These are phyloP conservation scores for Ramalina peruviana DNA, from an alignment of 495 filamentous ascomycete species.

Conservation along the genomic window DNA sequence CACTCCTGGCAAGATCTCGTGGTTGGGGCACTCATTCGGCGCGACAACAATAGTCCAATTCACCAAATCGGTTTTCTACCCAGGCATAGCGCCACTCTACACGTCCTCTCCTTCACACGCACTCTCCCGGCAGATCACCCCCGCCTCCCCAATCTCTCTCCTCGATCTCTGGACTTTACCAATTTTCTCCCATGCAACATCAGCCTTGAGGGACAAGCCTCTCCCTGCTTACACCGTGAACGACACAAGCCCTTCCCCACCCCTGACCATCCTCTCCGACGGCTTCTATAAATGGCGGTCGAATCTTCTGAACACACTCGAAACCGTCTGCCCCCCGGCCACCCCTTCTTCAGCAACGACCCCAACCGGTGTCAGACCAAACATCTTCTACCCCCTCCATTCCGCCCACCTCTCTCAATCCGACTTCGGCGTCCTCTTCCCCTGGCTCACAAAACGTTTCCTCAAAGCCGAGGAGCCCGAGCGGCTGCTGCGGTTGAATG, in stretches of 20 bases:
- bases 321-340: slow-evolving; percentile 31
- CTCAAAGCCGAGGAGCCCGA: slow-evolving; percentile 48
- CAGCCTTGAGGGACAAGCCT: slow-evolving; percentile 45
- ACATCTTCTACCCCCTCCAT: slow-evolving; percentile 46
- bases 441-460: slow-evolving; percentile 43
- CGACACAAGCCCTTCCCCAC: slow-evolving; percentile 30
- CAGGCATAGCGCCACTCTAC: slow-evolving; percentile 31
- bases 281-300: slow-evolving; percentile 58
- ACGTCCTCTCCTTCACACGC: slow-evolving; percentile 31
- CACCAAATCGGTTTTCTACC: slow-evolving; percentile 56
- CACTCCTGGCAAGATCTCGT: slow-evolving; percentile 54
- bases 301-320: slow-evolving; percentile 46
- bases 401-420: slow-evolving; percentile 61
- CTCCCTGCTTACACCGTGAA: slow-evolving; percentile 46
- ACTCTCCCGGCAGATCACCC: slow-evolving; percentile 47
- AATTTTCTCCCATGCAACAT: slow-evolving; percentile 37
- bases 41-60: slow-evolving; percentile 57
- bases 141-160: slow-evolving; percentile 41
- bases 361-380: slow-evolving; percentile 22
- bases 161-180: slow-evolving; percentile 68
- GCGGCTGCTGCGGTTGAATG: slow-evolving; percentile 46
- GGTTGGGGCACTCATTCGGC: slow-evolving; percentile 65
- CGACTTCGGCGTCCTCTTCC: slow-evolving; percentile 69
- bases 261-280: slow-evolving; percentile 53
- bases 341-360: not conserved